These are phyloP conservation scores for Microbotryum intermedium DNA, from an alignment of 1,284 basidiomycete species.

Conservation along the genomic window DNA sequence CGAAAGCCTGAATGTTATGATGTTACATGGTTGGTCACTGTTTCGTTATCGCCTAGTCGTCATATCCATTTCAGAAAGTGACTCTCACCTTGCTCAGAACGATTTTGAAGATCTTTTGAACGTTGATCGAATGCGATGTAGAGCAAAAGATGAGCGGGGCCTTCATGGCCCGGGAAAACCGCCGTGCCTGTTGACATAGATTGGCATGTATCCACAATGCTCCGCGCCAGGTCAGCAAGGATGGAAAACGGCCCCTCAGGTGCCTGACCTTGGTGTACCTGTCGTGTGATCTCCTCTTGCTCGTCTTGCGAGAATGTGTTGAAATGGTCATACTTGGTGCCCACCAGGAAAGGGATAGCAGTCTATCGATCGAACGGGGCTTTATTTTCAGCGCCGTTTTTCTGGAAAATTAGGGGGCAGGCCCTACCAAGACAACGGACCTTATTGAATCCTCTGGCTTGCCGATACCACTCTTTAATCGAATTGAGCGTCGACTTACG, in stretches of 20 bases:
- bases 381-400: background rate
- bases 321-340: slow-evolving; percentile 96
- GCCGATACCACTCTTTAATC: slow-evolving; percentile 98
- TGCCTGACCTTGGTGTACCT: slow-evolving; percentile 47
- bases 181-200: slow-evolving; percentile 62
- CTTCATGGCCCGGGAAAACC: slow-evolving; percentile 97
- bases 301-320: slow-evolving; percentile 91
- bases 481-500: slow-evolving; percentile 94
- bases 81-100: slow-evolving; percentile 60
- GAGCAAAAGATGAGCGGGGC: slow-evolving; percentile 97
- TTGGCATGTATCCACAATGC: slow-evolving; percentile 1
- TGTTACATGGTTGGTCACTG: background rate
- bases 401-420: background rate
- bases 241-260: too few species aligned
- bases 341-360: slow-evolving; percentile 85
- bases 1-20: slow-evolving; percentile 51
- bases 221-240: background rate
- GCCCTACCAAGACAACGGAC: slow-evolving; percentile 43
- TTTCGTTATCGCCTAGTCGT: slow-evolving; percentile 38
- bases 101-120: slow-evolving; percentile 97
- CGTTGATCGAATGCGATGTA: slow-evolving; percentile 94
- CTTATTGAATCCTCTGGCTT: slow-evolving; percentile 97
- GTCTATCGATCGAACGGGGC: slow-evolving; percentile 50
- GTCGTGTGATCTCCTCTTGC: slow-evolving; percentile 97
- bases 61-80: slow-evolving; percentile 38